Evolutionary conservation across 768 basidiomycete genomes (phyloP).

Genomic region (Hortiboletus flavorubellus): DNA sequence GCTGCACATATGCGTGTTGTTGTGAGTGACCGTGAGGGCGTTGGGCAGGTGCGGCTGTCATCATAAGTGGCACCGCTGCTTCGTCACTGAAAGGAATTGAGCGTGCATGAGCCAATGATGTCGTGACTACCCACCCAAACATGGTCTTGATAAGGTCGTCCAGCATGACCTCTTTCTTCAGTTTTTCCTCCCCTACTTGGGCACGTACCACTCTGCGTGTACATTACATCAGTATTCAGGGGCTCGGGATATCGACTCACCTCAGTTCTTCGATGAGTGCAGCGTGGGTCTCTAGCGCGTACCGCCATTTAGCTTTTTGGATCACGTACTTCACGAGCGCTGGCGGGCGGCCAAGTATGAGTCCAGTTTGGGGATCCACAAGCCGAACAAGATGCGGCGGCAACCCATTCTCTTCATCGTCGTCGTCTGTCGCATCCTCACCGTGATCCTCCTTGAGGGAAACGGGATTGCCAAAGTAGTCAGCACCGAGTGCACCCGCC

Average conservation of each 20-base stretch:
- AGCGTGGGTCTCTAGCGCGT: conserved; percentile 65
- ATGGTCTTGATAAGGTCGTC: conserved; percentile 47
- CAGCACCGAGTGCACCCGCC: conserved; percentile 28
- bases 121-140: conserved; percentile 47
- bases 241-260: conserved; percentile 6
- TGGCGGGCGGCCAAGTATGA: conserved; percentile 68
- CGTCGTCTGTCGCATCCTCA: conserved; percentile 24
- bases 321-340: conserved; percentile 68
- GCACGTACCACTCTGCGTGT: conserved; percentile 38
- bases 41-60: conserved; percentile 3
- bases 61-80: conserved; percentile 16
- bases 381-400: conserved; percentile 52
- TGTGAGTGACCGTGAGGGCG: conserved; percentile 8
- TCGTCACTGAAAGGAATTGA: conserved; percentile 23
- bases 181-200: conserved; percentile 50
- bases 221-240: background rate
- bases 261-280: conserved; percentile 62
- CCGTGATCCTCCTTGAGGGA: conserved; percentile 15
- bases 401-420: conserved; percentile 44
- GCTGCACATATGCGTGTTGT: conserved; percentile 9
- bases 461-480: conserved; percentile 31
- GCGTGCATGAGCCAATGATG: background rate
- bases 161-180: conserved; percentile 60
- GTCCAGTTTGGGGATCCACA: conserved; percentile 54
- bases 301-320: conserved; percentile 68